These are phyloP conservation scores for Metschnikowia vanudenii DNA, from an alignment of 805 yeast species.

Conservation along the genomic window DNA sequence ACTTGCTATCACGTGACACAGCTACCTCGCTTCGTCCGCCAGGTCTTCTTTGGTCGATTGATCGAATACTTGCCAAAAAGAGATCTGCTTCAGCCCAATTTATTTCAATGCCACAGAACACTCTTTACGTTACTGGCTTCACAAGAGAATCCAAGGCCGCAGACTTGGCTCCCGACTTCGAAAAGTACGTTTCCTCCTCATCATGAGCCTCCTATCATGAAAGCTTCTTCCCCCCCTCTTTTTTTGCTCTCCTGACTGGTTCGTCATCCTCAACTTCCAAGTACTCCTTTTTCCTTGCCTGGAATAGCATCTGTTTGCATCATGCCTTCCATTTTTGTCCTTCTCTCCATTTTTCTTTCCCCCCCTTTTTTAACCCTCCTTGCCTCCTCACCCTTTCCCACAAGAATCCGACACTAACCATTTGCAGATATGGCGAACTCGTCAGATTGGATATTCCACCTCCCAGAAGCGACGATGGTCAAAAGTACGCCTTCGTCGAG, in stretches of 20 bases:
- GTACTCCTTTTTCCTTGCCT: background rate
- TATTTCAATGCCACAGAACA: constrained; percentile 40
- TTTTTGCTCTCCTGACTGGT: constrained; percentile 1
- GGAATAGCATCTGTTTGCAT: too few relatives aligned
- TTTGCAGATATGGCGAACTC: constrained; percentile 50
- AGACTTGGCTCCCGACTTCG: constrained; percentile 59
- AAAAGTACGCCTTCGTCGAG: constrained; percentile 65
- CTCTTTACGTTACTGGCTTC: constrained; percentile 60
- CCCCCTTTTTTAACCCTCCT: constrained; percentile 2
- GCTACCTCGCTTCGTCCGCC: background rate
- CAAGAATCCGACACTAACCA: constrained; percentile 13
- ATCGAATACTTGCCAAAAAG: background rate
- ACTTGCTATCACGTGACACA: background rate
- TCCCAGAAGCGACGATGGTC: constrained; percentile 56
- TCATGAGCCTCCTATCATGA: constrained; percentile 5
- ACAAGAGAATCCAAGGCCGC: constrained; percentile 52
- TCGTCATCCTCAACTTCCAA: background rate
- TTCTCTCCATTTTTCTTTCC: background rate
- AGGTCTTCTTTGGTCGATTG: background rate
- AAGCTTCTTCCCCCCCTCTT: constrained; percentile 7
- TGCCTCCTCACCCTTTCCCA: constrained; percentile 4
- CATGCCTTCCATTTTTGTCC: background rate
- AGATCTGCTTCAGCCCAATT: background rate
- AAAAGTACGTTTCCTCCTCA: constrained; percentile 46
- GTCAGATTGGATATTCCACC: constrained; percentile 63